phyloP scores from a whole-genome alignment of 805 yeast species.

The Metschnikowia chrysomelidarum region DNA sequence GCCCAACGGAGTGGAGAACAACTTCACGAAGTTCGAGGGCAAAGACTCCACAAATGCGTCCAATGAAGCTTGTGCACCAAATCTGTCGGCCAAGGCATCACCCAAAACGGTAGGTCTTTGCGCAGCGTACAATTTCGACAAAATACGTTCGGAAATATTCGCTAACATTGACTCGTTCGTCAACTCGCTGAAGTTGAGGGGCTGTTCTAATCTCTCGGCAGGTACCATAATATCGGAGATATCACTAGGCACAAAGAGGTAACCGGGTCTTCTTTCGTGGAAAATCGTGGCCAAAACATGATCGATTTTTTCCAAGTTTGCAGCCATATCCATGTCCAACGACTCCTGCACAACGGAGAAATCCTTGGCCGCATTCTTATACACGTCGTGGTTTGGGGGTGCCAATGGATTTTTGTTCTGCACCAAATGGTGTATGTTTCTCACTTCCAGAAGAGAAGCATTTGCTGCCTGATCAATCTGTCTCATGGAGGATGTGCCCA shows the following conservation, averaged over 20 bases:
- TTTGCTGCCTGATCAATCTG: constrained; percentile 24
- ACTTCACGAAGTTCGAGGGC: constrained; percentile 37
- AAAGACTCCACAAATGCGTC: constrained; percentile 47
- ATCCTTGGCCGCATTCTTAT: constrained; percentile 59
- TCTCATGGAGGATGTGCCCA: constrained; percentile 54
- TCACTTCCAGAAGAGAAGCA: constrained; percentile 13
- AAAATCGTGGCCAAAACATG: constrained; percentile 55
- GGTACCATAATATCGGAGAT: constrained; percentile 44
- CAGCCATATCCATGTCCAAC: constrained; percentile 26
- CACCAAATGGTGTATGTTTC: constrained; percentile 57
- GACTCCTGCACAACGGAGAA: constrained; percentile 50
- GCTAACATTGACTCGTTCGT: constrained; percentile 18
- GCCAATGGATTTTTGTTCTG: constrained; percentile 47
- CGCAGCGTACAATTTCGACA: constrained; percentile 50
- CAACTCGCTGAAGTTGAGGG: constrained; percentile 18
- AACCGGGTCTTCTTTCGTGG: constrained; percentile 73
- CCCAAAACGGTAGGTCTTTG: constrained; percentile 64
- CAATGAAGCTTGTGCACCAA: constrained; percentile 43
- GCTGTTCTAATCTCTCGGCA: constrained; percentile 18
- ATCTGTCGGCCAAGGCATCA: constrained; percentile 70
- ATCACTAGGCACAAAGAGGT: constrained; percentile 74
- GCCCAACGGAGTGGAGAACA: constrained; percentile 62
- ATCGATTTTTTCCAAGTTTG: constrained; percentile 58
- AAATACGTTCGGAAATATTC: constrained; percentile 33
- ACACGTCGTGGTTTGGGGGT: constrained; percentile 64